Percentiles rank a stretch among this genome's conserved stretches.
Evolutionary conservation across 306 rosid genomes (phyloP).

Genomic region (Aeschynomene evenia): DNA sequence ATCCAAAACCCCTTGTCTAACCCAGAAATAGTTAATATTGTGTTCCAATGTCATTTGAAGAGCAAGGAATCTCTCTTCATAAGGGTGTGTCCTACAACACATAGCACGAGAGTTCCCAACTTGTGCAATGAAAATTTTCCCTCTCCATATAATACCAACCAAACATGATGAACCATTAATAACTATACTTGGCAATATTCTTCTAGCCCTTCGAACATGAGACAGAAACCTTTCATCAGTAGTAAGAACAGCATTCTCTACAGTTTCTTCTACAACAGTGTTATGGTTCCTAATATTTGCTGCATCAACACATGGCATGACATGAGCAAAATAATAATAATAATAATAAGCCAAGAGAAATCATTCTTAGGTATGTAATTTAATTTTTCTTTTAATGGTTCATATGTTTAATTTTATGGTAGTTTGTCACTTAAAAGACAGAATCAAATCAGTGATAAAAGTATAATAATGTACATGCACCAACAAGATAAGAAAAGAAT

Average conservation of each 20-base stretch:
- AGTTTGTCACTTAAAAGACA: too few relatives aligned
- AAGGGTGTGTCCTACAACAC: conserved; percentile 47
- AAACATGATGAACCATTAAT: conserved; percentile 38
- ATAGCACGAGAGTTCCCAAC: conserved; percentile 65
- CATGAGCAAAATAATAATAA: too few relatives aligned
- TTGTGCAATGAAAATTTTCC: conserved; percentile 53
- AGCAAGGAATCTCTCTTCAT: conserved; percentile 14
- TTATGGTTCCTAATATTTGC: conserved; percentile 50
- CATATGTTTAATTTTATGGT: too few relatives aligned
- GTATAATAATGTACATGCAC: too few relatives aligned
- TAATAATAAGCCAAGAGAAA: too few relatives aligned
- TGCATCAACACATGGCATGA: conserved; percentile 11
- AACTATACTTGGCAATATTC: not conserved
- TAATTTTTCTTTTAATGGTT: too few relatives aligned
- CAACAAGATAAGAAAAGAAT: too few relatives aligned
- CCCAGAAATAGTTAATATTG: not conserved
- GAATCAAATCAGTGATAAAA: too few relatives aligned
- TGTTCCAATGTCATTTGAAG: not conserved
- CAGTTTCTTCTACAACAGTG: conserved; percentile 43
- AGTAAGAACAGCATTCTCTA: conserved; percentile 47
- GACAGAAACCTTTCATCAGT: conserved; percentile 64
- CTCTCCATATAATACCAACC: conserved; percentile 60
- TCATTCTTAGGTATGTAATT: too few relatives aligned
- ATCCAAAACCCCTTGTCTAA: not conserved
- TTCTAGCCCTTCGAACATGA: conserved; percentile 43